A percentile compares a stretch with the other conserved stretches of the same genome.
Conservation (phyloP, 2,329 filamentous ascomycete species). For the Ascochyta fabae region DNA sequence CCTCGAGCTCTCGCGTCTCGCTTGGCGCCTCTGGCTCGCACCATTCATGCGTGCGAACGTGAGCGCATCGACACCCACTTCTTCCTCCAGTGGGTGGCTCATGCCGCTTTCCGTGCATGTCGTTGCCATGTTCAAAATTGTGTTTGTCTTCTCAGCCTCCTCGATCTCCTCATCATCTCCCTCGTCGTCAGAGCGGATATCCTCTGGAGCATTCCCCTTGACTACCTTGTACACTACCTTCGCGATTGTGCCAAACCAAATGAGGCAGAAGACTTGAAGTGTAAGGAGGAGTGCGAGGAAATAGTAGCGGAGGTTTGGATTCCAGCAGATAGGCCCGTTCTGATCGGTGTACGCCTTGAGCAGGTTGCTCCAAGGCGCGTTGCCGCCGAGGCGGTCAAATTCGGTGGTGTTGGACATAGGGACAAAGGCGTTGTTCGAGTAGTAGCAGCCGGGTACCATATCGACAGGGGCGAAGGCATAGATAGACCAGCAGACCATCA, state of each 20-base stretch:
- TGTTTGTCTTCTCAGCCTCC: constrained; percentile 28
- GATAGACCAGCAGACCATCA: constrained; percentile 81
- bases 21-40: constrained; percentile 56
- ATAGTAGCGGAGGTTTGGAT: constrained; percentile 72
- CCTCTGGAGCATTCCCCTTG: constrained; percentile 78
- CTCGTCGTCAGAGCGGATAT: constrained; percentile 87
- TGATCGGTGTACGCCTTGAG: constrained; percentile 76
- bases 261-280: constrained; percentile 78
- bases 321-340: constrained; percentile 80
- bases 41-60: constrained; percentile 62
- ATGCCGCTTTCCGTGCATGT: constrained; percentile 39
- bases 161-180: constrained; percentile 66
- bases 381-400: constrained; percentile 50
- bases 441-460: constrained; percentile 75
- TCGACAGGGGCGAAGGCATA: constrained; percentile 68
- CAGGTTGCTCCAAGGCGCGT: constrained; percentile 62
- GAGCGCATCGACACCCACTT: constrained; percentile 75
- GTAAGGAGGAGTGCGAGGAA: constrained; percentile 80
- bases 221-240: constrained; percentile 82
- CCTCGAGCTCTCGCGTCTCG: constrained; percentile 58
- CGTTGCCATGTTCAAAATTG: constrained; percentile 34
- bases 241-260: constrained; percentile 91
- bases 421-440: constrained; percentile 60
- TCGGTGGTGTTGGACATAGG: constrained; percentile 60
- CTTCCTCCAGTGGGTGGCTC: constrained; percentile 67